These are phyloP conservation scores for Hordeum pubiflorum DNA, from an alignment of 202 grass and related monocot genomes.

Conservation along the genomic window DNA sequence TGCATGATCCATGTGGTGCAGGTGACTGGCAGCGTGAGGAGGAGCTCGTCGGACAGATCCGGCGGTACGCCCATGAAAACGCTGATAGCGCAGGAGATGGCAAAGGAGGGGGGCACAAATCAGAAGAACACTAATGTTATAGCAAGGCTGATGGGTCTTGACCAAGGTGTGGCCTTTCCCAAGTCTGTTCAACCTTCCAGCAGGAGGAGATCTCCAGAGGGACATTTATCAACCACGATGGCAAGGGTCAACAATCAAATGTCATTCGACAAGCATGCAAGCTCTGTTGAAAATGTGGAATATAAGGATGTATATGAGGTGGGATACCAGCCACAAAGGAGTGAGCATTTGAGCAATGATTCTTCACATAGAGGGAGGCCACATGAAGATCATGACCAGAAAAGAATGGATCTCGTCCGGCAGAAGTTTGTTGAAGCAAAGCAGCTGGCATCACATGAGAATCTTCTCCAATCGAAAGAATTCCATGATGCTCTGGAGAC, in stretches of 20 bases:
- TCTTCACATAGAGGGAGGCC: conserved; percentile 5
- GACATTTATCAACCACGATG: conserved; percentile 31
- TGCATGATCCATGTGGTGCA: conserved; percentile 20
- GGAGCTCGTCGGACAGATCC: conserved; percentile 36
- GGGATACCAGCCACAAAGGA: conserved; percentile 41
- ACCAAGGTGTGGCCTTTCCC: conserved; percentile 38
- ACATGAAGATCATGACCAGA: conserved; percentile 31
- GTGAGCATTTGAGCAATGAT: conserved; percentile 18
- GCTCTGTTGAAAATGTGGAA: conserved; percentile 45
- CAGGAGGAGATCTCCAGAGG: conserved; percentile 41
- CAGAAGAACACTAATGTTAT: conserved; percentile 66
- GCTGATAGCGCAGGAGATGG: conserved; percentile 79
- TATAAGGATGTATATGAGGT: conserved; percentile 84
- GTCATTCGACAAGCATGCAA: conserved; percentile 23
- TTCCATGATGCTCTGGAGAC: conserved; percentile 78
- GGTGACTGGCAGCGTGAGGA: conserved; percentile 30
- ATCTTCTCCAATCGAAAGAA: conserved; percentile 57
- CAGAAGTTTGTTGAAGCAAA: conserved; percentile 66
- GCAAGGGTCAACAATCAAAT: conserved; percentile 43
- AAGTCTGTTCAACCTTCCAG: conserved; percentile 25
- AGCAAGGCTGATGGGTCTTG: conserved; percentile 91
- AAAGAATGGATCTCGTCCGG: conserved; percentile 52
- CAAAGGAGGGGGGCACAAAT: conserved; percentile 54
- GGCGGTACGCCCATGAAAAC: conserved; percentile 62
- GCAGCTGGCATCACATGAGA: conserved; percentile 45